Base-by-base conservation (phyloP, 345 rosid species). In the Brassica rapa region DNA sequence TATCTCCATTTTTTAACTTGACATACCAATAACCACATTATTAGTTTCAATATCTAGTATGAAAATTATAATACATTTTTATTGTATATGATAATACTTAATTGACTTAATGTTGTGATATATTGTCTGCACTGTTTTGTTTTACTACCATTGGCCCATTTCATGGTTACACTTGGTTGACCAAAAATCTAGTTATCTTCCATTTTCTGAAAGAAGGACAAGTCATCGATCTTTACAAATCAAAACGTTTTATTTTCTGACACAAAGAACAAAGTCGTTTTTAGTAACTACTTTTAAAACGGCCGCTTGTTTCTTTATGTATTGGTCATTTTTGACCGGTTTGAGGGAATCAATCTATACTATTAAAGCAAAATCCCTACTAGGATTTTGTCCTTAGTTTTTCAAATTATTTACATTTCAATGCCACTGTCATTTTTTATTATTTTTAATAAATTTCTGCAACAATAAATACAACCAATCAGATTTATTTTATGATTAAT, bases 171-270 rank as follows among this genome's bases (percentile, higher is more conserved):
- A 32, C 49, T 51, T 46, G 39, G 16, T 68, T 73, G 75, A 74
- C 75, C 78, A 68, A 37, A 51, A 49, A 23, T 35, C 32, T 35
- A 35, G 4, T 51, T 66, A 73, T 67, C 59, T 51, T 68, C 27
- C 74, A 23, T 24, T 73, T 79, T 73, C 66, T 79, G 70, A 49
- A 79, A 10, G 51, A 43, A 16, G 21, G 74, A 68, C 25, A 67
- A 61, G 59, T 66, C 64, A 49, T 43, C 61, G 68, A 59, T 78
- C 51, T 59, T 27, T 27, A 25, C 56, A 23, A 43, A 66, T 66
- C n/a, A 66, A 56, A 72, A 46, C 55, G 55, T 46, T 46, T 46
- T 46, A 46, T 46, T 14, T 14, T 46, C n/a, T 46, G 21, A 19
- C 56, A 51, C 56, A n/a, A n/a, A 51, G 56, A 60, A 73, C 27